Conservation (phyloP, 257 asterid genomes). For the Craterostigma plantagineum region DNA sequence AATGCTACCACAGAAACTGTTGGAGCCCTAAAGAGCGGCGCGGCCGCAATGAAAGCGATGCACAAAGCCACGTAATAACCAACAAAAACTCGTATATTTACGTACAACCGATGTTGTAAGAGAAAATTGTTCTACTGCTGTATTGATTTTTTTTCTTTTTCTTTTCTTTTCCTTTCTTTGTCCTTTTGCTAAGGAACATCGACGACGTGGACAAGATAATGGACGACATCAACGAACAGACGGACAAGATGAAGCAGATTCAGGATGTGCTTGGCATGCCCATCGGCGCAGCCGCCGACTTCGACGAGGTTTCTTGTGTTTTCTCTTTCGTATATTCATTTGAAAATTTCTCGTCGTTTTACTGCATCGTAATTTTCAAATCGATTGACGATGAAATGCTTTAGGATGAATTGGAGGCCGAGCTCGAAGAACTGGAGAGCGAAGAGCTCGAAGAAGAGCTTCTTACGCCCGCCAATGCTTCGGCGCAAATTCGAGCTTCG, state of each 20-base stretch:
- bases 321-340: background rate
- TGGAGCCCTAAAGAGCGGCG: constrained; percentile 77
- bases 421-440: constrained; percentile 72
- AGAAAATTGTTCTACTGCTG: background rate
- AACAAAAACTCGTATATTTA: background rate
- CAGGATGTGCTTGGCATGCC: constrained; percentile 65
- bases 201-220: constrained; percentile 79
- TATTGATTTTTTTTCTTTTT: constrained; percentile 8
- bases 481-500: constrained; percentile 43
- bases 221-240: constrained; percentile 85
- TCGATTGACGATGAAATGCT: constrained; percentile 6
- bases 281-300: constrained; percentile 60
- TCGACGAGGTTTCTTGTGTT: constrained; percentile 54
- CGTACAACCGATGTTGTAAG: no score
- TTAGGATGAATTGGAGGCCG: constrained; percentile 73
- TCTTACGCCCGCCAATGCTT: constrained; percentile 52
- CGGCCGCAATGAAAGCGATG: constrained; percentile 83
- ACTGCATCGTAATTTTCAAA: background rate
- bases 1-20: constrained; percentile 85
- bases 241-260: constrained; percentile 67
- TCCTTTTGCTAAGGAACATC: no score
- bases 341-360: background rate
- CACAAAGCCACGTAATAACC: constrained; percentile 75
- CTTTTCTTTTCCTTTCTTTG: constrained; percentile 9
- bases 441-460: constrained; percentile 69